phyloP scores from a whole-genome alignment of 1,139 yeast genomes.

The Schizosaccharomyces versatilis region DNA sequence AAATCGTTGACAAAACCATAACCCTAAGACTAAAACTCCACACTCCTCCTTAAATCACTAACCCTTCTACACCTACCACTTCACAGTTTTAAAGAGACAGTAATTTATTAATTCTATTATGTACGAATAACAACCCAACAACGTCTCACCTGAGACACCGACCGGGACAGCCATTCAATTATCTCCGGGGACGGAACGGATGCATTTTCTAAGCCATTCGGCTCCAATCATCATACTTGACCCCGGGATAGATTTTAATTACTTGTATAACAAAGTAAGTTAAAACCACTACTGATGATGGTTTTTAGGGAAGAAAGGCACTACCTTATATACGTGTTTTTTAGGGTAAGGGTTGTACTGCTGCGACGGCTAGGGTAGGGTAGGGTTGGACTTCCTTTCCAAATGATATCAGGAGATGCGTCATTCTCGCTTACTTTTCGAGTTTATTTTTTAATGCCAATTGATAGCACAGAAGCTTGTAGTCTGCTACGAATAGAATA shows the following conservation, averaged over 20 bases:
- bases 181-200: slow-evolving; percentile 3
- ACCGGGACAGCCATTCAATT: slow-evolving; percentile 2
- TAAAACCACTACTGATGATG: slow-evolving; percentile 3
- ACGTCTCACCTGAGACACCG: not conserved
- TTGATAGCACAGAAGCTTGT: no score
- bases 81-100: no score
- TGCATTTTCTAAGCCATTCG: slow-evolving; percentile 1
- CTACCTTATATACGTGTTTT: not conserved
- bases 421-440: no score
- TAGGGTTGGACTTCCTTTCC: not conserved
- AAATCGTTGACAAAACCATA: no score
- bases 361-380: not conserved
- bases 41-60: no score
- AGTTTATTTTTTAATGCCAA: no score
- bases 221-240: slow-evolving; percentile 3
- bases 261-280: slow-evolving; percentile 3
- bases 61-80: no score
- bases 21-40: no score
- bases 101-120: no score
- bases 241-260: slow-evolving; percentile 1
- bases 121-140: no score
- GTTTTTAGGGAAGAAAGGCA: not conserved
- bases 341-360: not conserved
- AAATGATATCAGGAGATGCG: no score
- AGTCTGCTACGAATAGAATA: no score